These are phyloP conservation scores for Paramecium pentaurelia DNA, from an alignment of 73 alveolate genomes.

Conservation along the genomic window DNA sequence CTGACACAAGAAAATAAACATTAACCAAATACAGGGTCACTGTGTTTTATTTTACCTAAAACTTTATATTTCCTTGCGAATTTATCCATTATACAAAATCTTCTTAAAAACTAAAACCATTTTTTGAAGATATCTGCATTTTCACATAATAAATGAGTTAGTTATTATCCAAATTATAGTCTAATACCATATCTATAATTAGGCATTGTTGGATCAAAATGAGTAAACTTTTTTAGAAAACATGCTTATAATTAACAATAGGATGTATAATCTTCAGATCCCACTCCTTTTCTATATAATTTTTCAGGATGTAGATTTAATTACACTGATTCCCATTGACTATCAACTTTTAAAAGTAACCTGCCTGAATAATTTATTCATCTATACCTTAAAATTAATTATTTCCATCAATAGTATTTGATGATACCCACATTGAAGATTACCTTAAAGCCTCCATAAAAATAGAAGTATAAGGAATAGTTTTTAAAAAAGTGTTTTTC, in stretches of 20 bases:
- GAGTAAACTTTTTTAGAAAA: constrained; percentile 45
- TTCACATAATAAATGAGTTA: constrained; percentile 42
- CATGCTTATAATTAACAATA: constrained; percentile 48
- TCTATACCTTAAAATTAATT: neutral
- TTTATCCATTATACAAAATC: constrained; percentile 56
- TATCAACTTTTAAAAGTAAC: neutral
- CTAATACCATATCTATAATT: constrained; percentile 53
- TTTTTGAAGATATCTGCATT: constrained; percentile 48
- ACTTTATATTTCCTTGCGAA: constrained; percentile 48
- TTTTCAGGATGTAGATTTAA: constrained; percentile 15
- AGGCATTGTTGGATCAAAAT: constrained; percentile 46
- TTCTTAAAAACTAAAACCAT: constrained; percentile 10
- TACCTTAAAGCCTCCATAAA: neutral
- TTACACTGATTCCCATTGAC: neutral
- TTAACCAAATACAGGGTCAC: constrained; percentile 42
- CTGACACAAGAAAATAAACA: constrained; percentile 47
- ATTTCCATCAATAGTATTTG: neutral
- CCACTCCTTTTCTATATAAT: neutral
- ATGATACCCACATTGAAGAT: neutral
- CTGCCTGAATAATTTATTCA: neutral
- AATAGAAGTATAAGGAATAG: neutral
- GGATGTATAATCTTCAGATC: neutral
- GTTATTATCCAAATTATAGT: constrained; percentile 37
- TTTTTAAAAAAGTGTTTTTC: neutral
- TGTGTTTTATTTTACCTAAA: constrained; percentile 28